These are phyloP conservation scores for Paraleonurus japonicus DNA, from an alignment of 257 asterid genomes.

Conservation along the genomic window DNA sequence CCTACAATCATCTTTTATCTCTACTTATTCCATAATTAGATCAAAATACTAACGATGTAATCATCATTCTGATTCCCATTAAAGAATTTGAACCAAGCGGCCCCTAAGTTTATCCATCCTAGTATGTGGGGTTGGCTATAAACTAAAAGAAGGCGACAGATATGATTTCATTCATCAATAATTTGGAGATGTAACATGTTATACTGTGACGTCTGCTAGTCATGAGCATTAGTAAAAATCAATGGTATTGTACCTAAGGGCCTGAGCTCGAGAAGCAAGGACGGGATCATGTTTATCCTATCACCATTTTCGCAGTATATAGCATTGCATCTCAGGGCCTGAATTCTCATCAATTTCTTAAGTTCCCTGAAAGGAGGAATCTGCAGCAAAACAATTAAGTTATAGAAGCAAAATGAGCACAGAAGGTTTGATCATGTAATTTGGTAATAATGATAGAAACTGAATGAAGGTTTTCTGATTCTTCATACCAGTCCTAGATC, in stretches of 20 bases:
- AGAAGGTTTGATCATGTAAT: neutral
- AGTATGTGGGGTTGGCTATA: neutral
- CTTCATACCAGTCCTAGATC: slow-evolving; percentile 48
- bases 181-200: too few species aligned
- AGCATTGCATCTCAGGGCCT: slow-evolving; percentile 65
- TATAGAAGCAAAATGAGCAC: slow-evolving; percentile 12
- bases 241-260: slow-evolving; percentile 50
- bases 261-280: slow-evolving; percentile 80
- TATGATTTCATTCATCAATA: too few species aligned
- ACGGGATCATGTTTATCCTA: slow-evolving; percentile 60
- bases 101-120: neutral
- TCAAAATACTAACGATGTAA: too few species aligned
- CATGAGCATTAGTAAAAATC: neutral
- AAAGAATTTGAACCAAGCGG: too few species aligned
- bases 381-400: slow-evolving; percentile 29
- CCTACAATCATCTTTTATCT: too few species aligned
- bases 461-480: neutral
- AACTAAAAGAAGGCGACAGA: neutral
- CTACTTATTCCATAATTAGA: too few species aligned
- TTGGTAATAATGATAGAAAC: neutral
- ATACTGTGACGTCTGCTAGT: too few species aligned
- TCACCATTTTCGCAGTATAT: slow-evolving; percentile 55
- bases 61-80: too few species aligned
- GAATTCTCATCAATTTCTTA: slow-evolving; percentile 63
- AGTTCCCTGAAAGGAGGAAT: slow-evolving; percentile 64